Evolutionary conservation across 768 basidiomycete species (phyloP).

Genomic region (Mycena capillaripes): DNA sequence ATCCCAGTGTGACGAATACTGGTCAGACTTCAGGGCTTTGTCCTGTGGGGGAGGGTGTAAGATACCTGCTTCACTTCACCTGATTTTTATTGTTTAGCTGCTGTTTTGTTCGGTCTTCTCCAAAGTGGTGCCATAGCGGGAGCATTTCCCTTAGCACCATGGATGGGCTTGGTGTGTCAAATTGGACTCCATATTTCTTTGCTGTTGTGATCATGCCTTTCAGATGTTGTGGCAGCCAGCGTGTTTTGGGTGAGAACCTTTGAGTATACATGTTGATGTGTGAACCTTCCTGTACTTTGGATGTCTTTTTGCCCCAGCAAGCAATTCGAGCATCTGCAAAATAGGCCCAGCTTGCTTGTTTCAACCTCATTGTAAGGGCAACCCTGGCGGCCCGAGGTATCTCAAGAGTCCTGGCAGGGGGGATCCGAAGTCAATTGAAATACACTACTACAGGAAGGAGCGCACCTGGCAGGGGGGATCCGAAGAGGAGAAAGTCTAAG

Average conservation of each 20-base stretch:
- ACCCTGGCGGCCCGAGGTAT: too few species aligned
- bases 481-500: too few species aligned
- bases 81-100: background rate
- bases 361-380: too few species aligned
- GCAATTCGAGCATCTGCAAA: conserved; percentile 40
- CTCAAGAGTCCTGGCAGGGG: too few species aligned
- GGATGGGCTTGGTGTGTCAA: background rate
- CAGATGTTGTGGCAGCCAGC: background rate
- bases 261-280: background rate
- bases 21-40: too few species aligned
- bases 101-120: too few species aligned
- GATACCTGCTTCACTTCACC: too few species aligned
- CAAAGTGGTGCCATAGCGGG: background rate
- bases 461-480: too few species aligned
- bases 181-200: background rate
- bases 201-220: background rate
- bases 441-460: too few species aligned
- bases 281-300: background rate
- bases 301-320: background rate
- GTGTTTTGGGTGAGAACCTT: background rate
- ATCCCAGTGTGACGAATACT: too few species aligned
- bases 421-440: too few species aligned
- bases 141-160: background rate
- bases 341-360: conserved; percentile 40
- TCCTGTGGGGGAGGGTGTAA: too few species aligned